Evolutionary conservation across 768 basidiomycete species (phyloP).

Genomic region (Mycena amicta): DNA sequence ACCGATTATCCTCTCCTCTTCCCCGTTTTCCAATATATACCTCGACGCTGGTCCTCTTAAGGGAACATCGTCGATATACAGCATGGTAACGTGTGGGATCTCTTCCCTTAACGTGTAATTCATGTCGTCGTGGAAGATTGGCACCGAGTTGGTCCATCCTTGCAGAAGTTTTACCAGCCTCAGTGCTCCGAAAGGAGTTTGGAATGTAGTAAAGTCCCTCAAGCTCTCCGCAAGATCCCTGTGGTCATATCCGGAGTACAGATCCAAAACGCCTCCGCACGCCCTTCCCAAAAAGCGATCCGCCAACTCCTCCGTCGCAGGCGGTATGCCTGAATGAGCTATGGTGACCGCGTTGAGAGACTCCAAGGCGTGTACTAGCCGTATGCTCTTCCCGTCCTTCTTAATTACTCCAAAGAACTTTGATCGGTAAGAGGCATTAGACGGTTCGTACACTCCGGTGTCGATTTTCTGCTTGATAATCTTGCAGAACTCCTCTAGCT

Average conservation of each 20-base stretch:
- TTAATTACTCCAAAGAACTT: constrained; percentile 19
- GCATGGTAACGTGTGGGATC: constrained; percentile 9
- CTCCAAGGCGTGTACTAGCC: constrained; percentile 21
- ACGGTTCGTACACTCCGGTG: constrained; percentile 5
- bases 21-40: neutral
- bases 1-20: constrained; percentile 21
- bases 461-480: neutral
- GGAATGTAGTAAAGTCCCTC: constrained; percentile 35
- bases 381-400: constrained; percentile 20
- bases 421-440: neutral
- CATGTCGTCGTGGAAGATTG: neutral
- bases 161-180: constrained; percentile 28
- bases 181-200: constrained; percentile 26
- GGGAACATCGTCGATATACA: constrained; percentile 18
- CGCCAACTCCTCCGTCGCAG: constrained; percentile 9
- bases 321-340: constrained; percentile 23
- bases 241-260: constrained; percentile 32
- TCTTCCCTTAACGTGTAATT: neutral
- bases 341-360: constrained; percentile 30
- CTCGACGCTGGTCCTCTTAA: neutral
- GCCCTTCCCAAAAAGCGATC: neutral
- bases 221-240: constrained; percentile 24
- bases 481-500: constrained; percentile 4
- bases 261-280: constrained; percentile 15
- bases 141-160: constrained; percentile 28